Evolutionary conservation across 805 yeast species (phyloP).

Genomic region (Pachysolen tannophilus): DNA sequence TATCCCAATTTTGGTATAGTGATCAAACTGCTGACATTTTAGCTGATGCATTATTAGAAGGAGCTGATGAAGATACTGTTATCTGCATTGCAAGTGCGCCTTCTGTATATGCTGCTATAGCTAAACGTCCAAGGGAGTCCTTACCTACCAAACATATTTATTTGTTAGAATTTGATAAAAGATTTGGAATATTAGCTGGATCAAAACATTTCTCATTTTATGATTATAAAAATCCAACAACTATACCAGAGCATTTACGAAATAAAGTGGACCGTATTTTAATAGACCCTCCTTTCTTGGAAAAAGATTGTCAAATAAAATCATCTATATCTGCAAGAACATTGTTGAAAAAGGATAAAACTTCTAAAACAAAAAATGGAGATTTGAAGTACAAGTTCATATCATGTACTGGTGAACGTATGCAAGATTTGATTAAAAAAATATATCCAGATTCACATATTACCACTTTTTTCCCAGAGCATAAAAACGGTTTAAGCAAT

Average conservation of each 20-base stretch:
- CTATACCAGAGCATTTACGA: constrained; percentile 46
- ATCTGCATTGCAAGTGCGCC: constrained; percentile 84
- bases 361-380: constrained; percentile 31
- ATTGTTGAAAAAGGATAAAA: constrained; percentile 36
- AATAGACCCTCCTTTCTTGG: constrained; percentile 85
- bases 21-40: constrained; percentile 63
- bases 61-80: constrained; percentile 64
- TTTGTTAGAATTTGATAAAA: constrained; percentile 68
- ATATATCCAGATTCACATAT: constrained; percentile 57
- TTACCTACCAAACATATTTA: constrained; percentile 66
- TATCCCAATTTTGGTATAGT: constrained; percentile 87
- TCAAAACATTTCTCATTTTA: constrained; percentile 57
- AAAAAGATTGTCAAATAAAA: constrained; percentile 73
- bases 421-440: constrained; percentile 52
- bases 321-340: constrained; percentile 57
- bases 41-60: constrained; percentile 67
- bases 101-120: constrained; percentile 80
- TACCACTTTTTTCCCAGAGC: constrained; percentile 72
- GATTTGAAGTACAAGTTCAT: constrained; percentile 40
- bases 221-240: constrained; percentile 66
- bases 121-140: constrained; percentile 37
- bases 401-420: constrained; percentile 88
- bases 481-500: constrained; percentile 77
- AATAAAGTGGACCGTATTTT: constrained; percentile 64
- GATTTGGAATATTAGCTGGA: constrained; percentile 72